phyloP scores from a whole-genome alignment of 2,329 filamentous ascomycete species.

The Cadophora malorum region DNA sequence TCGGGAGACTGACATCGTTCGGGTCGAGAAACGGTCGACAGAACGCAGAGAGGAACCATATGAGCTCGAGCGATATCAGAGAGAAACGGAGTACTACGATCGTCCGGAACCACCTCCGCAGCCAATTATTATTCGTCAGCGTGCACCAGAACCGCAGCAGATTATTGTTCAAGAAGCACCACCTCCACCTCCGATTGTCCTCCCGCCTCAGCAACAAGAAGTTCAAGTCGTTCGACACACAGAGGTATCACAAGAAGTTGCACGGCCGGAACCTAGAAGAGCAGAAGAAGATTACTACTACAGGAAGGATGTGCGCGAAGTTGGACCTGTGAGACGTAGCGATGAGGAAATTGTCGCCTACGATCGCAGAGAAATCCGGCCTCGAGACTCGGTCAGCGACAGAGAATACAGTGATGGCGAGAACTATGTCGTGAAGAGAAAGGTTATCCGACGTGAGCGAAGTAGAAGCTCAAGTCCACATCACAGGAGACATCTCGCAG shows the following conservation, averaged over 20 bases:
- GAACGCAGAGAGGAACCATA: slow-evolving; percentile 43
- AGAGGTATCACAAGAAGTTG: slow-evolving; percentile 35
- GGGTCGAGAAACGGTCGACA: slow-evolving; percentile 37
- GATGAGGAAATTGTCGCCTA: slow-evolving; percentile 46
- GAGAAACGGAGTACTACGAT: slow-evolving; percentile 68
- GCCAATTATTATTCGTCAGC: slow-evolving; percentile 63
- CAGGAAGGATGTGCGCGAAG: slow-evolving; percentile 45
- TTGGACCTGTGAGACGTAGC: slow-evolving; percentile 30
- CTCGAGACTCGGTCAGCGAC: slow-evolving; percentile 44
- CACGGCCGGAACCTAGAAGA: slow-evolving; percentile 32
- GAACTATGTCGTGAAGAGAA: slow-evolving; percentile 50
- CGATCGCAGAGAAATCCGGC: slow-evolving; percentile 49
- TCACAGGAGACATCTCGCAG: slow-evolving; percentile 65
- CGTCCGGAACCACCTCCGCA: slow-evolving; percentile 56
- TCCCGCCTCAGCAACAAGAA: slow-evolving; percentile 40
- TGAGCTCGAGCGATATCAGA: slow-evolving; percentile 64
- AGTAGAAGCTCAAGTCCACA: slow-evolving; percentile 56
- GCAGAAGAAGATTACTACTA: slow-evolving; percentile 47
- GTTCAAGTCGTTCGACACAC: slow-evolving; percentile 39
- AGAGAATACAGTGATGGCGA: slow-evolving; percentile 54
- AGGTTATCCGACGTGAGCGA: slow-evolving; percentile 54
- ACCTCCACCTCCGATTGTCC: slow-evolving; percentile 57
- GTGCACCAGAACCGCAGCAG: slow-evolving; percentile 61
- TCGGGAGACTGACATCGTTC: slow-evolving; percentile 39
- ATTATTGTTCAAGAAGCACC: slow-evolving; percentile 67